Conservation (phyloP, 441 rosid genomes). For the Pelargonium citronellum region DNA sequence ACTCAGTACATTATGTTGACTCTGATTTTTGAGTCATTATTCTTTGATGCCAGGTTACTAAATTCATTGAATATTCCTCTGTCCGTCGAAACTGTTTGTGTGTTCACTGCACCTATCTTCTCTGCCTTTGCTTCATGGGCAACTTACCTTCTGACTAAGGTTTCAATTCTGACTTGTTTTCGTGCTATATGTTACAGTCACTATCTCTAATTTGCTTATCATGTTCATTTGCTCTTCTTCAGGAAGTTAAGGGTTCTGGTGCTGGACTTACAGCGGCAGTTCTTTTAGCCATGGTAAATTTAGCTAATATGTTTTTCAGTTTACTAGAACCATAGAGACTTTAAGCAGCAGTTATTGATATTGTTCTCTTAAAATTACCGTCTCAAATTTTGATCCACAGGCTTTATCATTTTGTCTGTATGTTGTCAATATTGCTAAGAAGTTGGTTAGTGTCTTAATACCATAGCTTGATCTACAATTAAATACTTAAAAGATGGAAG, state of each 20-base stretch:
- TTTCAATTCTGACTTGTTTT: slow-evolving; percentile 25
- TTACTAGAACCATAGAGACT: neutral
- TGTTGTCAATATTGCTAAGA: neutral
- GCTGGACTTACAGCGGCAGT: slow-evolving; percentile 95
- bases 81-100: slow-evolving; percentile 98
- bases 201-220: slow-evolving; percentile 18
- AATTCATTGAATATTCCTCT: slow-evolving; percentile 84
- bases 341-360: neutral
- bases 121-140: slow-evolving; percentile 99
- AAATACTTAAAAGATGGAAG: neutral
- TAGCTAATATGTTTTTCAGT: neutral
- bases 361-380: neutral
- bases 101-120: slow-evolving; percentile 93
- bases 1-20: neutral
- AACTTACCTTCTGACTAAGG: slow-evolving; percentile 93
- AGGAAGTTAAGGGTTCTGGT: slow-evolving; percentile 97
- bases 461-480: neutral
- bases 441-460: too few species aligned
- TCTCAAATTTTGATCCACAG: neutral
- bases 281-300: slow-evolving; percentile 94
- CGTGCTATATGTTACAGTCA: slow-evolving; percentile 14
- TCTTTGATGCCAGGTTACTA: slow-evolving; percentile 46
- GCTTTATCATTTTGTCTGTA: neutral
- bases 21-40: slow-evolving; percentile 12
- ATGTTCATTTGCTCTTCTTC: slow-evolving; percentile 21